These are phyloP conservation scores for Colletotrichum sublineola DNA, from an alignment of 2,329 filamentous ascomycete genomes.

Conservation along the genomic window DNA sequence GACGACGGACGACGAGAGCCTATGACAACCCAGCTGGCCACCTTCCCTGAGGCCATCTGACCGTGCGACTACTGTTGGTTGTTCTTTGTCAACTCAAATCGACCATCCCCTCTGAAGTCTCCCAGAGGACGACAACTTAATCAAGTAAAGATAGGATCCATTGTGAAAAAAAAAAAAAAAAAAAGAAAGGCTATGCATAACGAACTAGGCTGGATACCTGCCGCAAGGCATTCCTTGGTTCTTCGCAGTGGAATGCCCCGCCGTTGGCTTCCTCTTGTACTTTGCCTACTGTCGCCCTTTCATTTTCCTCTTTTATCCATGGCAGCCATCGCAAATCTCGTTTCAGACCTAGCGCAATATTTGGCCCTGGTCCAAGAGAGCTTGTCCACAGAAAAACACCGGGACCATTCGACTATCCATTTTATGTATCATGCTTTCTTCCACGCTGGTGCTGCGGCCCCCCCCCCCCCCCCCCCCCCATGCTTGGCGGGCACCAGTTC, in stretches of 20 bases:
- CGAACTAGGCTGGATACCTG: too few species aligned
- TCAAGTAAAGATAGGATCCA: not conserved
- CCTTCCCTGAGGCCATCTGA: not conserved
- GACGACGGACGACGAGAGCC: not conserved
- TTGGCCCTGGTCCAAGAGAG: not conserved
- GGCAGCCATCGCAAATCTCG: not conserved
- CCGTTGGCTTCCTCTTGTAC: not conserved
- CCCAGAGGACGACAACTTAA: not conserved
- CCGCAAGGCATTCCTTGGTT: not conserved
- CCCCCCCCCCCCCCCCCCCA: too few species aligned
- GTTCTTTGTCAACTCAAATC: slow-evolving; percentile 14
- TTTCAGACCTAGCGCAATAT: not conserved
- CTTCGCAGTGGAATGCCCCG: not conserved
- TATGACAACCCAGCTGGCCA: not conserved
- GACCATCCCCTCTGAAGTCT: not conserved
- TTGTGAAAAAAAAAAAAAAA: not conserved
- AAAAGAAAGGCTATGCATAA: not conserved
- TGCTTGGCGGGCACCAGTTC: not conserved
- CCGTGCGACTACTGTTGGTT: not conserved
- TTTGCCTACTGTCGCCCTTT: too few species aligned
- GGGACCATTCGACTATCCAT: not conserved
- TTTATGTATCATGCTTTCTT: not conserved
- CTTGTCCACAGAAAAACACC: not conserved
- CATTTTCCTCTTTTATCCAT: not conserved
- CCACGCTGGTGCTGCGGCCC: not conserved